A percentile compares a stretch with the other conserved stretches of the same genome.
phyloP scores from a whole-genome alignment of 306 rosid species.

The Vicia faba region DNA sequence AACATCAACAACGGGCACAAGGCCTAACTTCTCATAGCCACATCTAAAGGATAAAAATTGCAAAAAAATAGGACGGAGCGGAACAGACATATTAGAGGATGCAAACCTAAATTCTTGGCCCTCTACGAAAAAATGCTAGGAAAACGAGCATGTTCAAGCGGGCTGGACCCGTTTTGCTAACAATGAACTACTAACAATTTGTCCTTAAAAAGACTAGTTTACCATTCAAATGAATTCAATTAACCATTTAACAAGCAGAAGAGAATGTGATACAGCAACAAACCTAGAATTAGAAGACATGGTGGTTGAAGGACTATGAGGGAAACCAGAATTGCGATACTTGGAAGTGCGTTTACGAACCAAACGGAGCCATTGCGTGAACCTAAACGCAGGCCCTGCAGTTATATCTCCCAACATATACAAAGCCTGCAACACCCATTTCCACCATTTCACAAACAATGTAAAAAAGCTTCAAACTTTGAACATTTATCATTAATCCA shows the following conservation, averaged over 20 bases:
- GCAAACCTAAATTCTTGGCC: too few relatives aligned
- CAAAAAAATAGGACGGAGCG: too few relatives aligned
- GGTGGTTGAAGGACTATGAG: conserved; percentile 40
- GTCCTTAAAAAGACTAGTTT: too few relatives aligned
- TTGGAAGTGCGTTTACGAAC: conserved; percentile 78
- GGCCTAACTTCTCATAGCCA: conserved; percentile 13
- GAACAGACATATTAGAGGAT: too few relatives aligned
- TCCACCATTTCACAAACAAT: conserved; percentile 17
- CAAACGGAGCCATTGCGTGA: conserved; percentile 91
- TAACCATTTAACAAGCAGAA: too few relatives aligned
- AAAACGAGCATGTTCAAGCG: too few relatives aligned
- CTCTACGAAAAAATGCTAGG: too few relatives aligned
- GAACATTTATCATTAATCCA: neutral
- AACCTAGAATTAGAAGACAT: conserved; percentile 64
- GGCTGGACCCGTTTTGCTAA: too few relatives aligned
- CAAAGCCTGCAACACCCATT: conserved; percentile 57
- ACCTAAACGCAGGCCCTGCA: conserved; percentile 74
- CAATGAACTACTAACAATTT: too few relatives aligned
- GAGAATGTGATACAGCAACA: neutral
- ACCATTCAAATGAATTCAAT: too few relatives aligned
- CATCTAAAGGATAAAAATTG: too few relatives aligned
- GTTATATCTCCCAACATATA: conserved; percentile 89
- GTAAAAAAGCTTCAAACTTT: conserved; percentile 25
- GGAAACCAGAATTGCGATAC: conserved; percentile 72
- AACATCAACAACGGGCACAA: conserved; percentile 18